Base-by-base conservation (phyloP, 139 green algal genomes). In the Coccomyxa sp. region DNA sequence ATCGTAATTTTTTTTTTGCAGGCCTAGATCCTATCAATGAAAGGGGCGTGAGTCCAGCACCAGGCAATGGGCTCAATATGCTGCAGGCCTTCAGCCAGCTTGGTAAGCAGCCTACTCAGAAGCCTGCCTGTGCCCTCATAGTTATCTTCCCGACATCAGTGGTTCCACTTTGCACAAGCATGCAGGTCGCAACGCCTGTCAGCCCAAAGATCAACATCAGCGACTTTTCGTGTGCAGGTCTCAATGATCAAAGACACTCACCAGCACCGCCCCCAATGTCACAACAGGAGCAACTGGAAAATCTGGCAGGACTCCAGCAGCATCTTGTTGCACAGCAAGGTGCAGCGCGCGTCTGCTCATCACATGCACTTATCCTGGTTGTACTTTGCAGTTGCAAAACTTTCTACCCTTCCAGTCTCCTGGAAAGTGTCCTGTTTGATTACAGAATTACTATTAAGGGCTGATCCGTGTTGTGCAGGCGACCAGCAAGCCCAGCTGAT, bases 21-120 rank as follows among this genome's bases (percentile, higher is more conserved):
- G 92, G 91, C 0, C 82, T 96, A 25, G 88, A 94, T 15, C 85
- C 88, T 12, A 93, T 93, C 16, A 88, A 94, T 59, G 93, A 97
- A 82, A 88, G 92, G 30, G 88, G 88, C 18, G 71, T 59, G 23
- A 79, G 74, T 51, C 58, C 57, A 59, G 74, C 81, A 30, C 21
- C 21, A 14, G 27, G 67, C 27, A 66, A 83, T 67, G 83, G 18
- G 10, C 58, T 90, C 11, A 68, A 67, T 28, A 88, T 92, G 78
- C 81, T 93, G n/a, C 80, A 93, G 17, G 88, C 86, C 21, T 79
- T 93, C 32, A 88, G 80, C 68, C 88, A 93, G 79, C 83, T 91
- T 60, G 76, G 84, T 87, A 63, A 78, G 83, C n/a, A 18, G 38
- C 38, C 38, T 7, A 51, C 38, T 51, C 38, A 51, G 38, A 11